Base-by-base conservation (phyloP, 179 eudicot species). In the Beta corolliflora region DNA sequence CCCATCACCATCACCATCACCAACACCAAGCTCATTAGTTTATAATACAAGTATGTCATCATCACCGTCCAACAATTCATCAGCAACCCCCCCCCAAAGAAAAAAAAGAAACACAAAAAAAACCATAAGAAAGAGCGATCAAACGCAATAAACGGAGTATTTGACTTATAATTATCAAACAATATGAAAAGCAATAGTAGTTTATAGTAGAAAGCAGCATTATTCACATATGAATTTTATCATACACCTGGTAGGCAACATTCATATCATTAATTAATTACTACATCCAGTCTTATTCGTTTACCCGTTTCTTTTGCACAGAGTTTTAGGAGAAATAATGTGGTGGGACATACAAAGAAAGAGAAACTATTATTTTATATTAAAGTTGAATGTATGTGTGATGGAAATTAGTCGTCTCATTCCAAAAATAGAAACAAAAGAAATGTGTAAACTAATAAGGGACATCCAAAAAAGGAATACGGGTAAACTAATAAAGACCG, bases 61-160 rank as follows among this genome's bases (percentile, higher is more conserved):
- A 70, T 70, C 52, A 44, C 73, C 73, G 73, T 70, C 73, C 73
- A 70, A 18, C 73, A 70, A 66, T 66, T 0, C 31, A 29, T 29
- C 31, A 29, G 31, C 31, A 29, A 66, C 7, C 44, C 6, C 36
- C 44, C 44, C 71, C 41, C 41, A 36, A 36, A 5, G 13, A 25
- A 25, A 25, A 25, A 25, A 25, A 25, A 25, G 25, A 25, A 25
- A 25, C 25, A 25, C 25, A 25, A 65, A 0, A 65, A 65, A 12
- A 10, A 65, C 15, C 25, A 25, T 25, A 25, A 25, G 25, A 25
- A 25, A 31, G 31, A 0, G 4, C 5, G 16, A 29, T 66, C 36
- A 66, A 19, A 14, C 36, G 9, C 7, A 31, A 18, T 68, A 68
- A 8, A 23, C 66, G 3, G 10, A 8, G 7, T 9, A 7, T 18